Base-by-base conservation (phyloP, 257 asterid genomes). In the Solanum pimpinellifolium region DNA sequence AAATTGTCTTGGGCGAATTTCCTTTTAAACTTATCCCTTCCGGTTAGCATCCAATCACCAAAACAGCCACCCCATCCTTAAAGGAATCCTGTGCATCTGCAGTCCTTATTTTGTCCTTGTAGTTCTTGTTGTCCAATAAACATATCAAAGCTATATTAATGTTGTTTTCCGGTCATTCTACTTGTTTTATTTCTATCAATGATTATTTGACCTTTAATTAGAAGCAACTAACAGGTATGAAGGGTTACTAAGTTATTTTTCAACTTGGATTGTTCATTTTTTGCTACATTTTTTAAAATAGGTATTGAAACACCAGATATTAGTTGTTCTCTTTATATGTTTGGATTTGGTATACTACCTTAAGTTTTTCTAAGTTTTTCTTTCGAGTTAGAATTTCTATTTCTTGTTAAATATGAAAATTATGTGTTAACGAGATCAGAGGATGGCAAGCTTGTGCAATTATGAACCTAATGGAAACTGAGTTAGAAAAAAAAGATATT, bases 11-110 rank as follows among this genome's bases (percentile, higher is more conserved):
- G 99, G 3, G 98, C 52, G 85, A 97, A 97, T 89, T 93, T 93
- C 92, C 89, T 92, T 87, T 86, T 90, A 86, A 91, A 90, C 60
- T 93, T 92, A 92, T 97, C 99, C 80, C 84, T 88, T 89, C 97
- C 98, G 44, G 98, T 97, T 92, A 95, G 91, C 94, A 94, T 84
- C 99, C 99, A 82, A 98, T 97, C 83, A 94, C 99, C 25, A 95
- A 89, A 86, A 97, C 96, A 80, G 93, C 90, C 70, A 97, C 97
- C 56, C 99, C 99, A 66, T 88, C 93, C 70, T 93, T 88, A 76
- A 86, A 90, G 86, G 99, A 97, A 21, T 88, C 94, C 91, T 95
- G 99, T 16, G 99, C 98, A 92, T 97, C 98, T 21, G 96, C 98
- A 85, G 96, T 94, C 89, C 89, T 93, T 88, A 97, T 97, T 91